Conservation (phyloP, 1,139 yeast genomes). For the Debaryomyces robertsiae region DNA sequence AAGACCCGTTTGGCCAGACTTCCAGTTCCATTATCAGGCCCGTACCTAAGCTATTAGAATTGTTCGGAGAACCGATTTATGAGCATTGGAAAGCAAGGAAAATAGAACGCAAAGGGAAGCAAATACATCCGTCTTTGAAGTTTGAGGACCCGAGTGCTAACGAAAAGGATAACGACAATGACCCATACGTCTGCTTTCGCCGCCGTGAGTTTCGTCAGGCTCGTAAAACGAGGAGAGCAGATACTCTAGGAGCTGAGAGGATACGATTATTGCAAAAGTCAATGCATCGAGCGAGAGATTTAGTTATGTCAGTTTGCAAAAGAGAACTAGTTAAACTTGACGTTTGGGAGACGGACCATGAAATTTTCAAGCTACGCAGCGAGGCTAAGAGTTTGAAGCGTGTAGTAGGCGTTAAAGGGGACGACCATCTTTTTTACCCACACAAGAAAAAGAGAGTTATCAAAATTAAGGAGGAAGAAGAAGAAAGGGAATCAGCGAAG, state of each 20-base stretch:
- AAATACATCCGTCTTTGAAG: conserved; percentile 72
- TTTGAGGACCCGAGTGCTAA: conserved; percentile 78
- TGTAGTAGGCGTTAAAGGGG: conserved; percentile 73
- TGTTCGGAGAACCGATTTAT: conserved; percentile 70
- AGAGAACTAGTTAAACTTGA: conserved; percentile 70
- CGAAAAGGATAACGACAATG: conserved; percentile 86
- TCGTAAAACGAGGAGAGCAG: conserved; percentile 94
- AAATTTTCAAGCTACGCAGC: conserved; percentile 70
- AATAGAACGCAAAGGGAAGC: conserved; percentile 66
- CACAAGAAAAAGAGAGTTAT: conserved; percentile 72
- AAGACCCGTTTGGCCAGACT: conserved; percentile 36
- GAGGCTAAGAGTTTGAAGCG: conserved; percentile 75
- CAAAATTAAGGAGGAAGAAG: conserved; percentile 42
- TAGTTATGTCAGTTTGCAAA: conserved; percentile 70
- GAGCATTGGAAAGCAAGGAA: conserved; percentile 82
- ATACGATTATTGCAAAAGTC: conserved; percentile 75
- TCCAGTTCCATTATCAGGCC: conserved; percentile 37
- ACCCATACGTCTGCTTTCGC: conserved; percentile 94
- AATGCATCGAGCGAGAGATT: conserved; percentile 71
- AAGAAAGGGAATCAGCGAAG: conserved; percentile 29
- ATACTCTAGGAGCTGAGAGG: conserved; percentile 85
- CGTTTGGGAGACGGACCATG: conserved; percentile 58
- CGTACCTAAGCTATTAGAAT: conserved; percentile 54
- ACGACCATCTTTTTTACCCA: conserved; percentile 79
- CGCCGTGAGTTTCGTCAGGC: conserved; percentile 95